Conservation (phyloP, 345 rosid species). For the Lepidium sativum region DNA sequence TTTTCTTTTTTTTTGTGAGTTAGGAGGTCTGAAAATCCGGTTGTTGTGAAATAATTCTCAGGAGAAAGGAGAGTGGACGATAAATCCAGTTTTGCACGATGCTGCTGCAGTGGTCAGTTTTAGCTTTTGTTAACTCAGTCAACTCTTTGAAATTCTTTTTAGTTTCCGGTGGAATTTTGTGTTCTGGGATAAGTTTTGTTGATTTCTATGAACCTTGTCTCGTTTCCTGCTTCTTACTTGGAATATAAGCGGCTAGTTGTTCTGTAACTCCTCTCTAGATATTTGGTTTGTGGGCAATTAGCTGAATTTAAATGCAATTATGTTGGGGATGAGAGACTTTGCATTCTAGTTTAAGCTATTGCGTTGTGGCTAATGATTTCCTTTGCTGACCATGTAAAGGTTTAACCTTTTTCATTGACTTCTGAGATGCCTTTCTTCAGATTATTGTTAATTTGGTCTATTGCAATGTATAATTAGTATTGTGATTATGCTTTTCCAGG, state of each 20-base stretch:
- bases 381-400: neutral
- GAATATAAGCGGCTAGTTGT: neutral
- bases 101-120: slow-evolving; percentile 78
- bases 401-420: too few relatives aligned
- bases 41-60: slow-evolving; percentile 14
- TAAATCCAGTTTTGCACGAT: slow-evolving; percentile 75
- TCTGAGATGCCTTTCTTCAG: neutral
- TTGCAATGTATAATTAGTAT: neutral
- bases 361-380: neutral
- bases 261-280: neutral
- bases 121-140: neutral
- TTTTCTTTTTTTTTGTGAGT: neutral
- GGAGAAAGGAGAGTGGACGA: slow-evolving; percentile 72
- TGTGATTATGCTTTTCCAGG: neutral
- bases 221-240: neutral
- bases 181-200: too few relatives aligned
- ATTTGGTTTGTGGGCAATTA: neutral
- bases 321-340: slow-evolving; percentile 1
- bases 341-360: neutral
- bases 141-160: neutral
- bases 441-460: neutral
- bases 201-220: neutral
- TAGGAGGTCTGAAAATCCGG: neutral
- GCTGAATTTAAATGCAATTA: neutral
- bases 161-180: neutral